These are phyloP conservation scores for Alternaria panax DNA, from an alignment of 2,329 filamentous ascomycete genomes.

Conservation along the genomic window DNA sequence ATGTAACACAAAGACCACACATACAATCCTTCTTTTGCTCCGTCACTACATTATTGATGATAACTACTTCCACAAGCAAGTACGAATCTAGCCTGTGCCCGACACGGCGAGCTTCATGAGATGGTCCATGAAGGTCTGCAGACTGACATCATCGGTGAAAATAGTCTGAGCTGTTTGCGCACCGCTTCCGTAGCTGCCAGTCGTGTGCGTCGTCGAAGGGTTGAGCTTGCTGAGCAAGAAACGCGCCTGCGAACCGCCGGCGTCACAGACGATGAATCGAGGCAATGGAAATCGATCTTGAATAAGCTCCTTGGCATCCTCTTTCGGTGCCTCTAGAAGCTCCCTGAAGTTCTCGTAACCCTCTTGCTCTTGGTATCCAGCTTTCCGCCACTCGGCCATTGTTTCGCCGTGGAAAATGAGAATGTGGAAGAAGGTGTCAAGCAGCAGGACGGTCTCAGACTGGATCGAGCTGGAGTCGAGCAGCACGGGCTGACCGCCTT, in stretches of 20 bases:
- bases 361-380: conserved; percentile 96
- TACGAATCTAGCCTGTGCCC: conserved; percentile 38
- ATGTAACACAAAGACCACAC: conserved; percentile 6
- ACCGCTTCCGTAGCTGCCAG: conserved; percentile 87
- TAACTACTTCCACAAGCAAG: neutral
- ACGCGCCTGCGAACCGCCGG: conserved; percentile 96
- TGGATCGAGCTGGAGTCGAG: conserved; percentile 97
- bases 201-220: conserved; percentile 95
- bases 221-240: conserved; percentile 98
- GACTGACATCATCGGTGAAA: conserved; percentile 96
- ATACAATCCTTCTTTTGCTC: neutral
- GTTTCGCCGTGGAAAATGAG: conserved; percentile 99
- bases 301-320: conserved; percentile 97
- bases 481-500: conserved; percentile 90
- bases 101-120: conserved; percentile 79
- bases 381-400: conserved; percentile 96
- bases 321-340: conserved; percentile 90
- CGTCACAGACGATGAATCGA: conserved; percentile 97
- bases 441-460: conserved; percentile 87
- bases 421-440: conserved; percentile 99
- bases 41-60: neutral
- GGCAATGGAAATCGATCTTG: conserved; percentile 97
- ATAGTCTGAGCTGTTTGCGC: conserved; percentile 94
- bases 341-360: conserved; percentile 95
- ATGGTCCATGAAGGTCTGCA: conserved; percentile 99